Percentiles rank a stretch among this genome's conserved stretches.
phyloP scores from a whole-genome alignment of 2,329 filamentous ascomycete species.

The Penicillium hesseltinei region DNA sequence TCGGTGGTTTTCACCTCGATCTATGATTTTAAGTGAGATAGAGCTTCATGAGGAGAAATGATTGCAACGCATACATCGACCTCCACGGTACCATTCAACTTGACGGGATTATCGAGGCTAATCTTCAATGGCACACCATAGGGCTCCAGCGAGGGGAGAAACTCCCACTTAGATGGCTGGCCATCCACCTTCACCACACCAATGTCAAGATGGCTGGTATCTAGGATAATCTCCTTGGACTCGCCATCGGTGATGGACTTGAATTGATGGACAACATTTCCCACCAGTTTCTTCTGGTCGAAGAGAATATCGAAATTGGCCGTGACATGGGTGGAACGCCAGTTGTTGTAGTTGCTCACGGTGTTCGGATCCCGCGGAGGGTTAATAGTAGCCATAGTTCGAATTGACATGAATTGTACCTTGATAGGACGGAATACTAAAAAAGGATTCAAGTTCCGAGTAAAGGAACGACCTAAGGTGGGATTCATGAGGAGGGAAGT shows the following conservation, averaged over 20 bases:
- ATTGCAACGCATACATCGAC: constrained; percentile 42
- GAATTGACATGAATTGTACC: constrained; percentile 19
- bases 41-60: neutral
- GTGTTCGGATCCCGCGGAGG: constrained; percentile 78
- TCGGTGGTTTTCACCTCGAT: constrained; percentile 79
- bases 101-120: constrained; percentile 47
- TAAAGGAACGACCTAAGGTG: constrained; percentile 3
- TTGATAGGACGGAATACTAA: neutral
- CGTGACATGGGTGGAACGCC: constrained; percentile 78
- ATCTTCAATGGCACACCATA: constrained; percentile 56
- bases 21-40: constrained; percentile 29
- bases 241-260: constrained; percentile 72
- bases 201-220: constrained; percentile 81
- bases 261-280: constrained; percentile 72
- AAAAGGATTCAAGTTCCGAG: constrained; percentile 3
- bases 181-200: constrained; percentile 68
- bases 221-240: constrained; percentile 76
- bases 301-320: constrained; percentile 84
- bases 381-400: constrained; percentile 43
- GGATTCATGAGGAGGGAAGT: constrained; percentile 7
- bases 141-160: constrained; percentile 68
- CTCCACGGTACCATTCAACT: constrained; percentile 48
- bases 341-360: constrained; percentile 85
- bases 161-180: constrained; percentile 63
- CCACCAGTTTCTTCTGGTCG: constrained; percentile 70